These are phyloP conservation scores for Suillus bovinus DNA, from an alignment of 768 basidiomycete genomes.

Conservation along the genomic window DNA sequence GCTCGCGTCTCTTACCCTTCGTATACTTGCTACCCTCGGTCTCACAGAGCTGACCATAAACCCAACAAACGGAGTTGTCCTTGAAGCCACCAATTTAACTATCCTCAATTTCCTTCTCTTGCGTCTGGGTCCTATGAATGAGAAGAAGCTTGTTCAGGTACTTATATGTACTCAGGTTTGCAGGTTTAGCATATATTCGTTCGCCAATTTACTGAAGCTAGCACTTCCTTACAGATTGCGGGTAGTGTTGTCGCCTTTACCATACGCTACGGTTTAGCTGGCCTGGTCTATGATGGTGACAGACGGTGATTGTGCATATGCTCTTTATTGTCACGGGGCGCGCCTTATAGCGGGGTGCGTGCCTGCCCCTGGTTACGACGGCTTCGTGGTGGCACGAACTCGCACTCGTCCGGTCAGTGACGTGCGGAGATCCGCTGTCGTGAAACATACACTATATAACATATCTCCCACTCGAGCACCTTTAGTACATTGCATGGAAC, in stretches of 20 bases:
- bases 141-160: constrained; percentile 72
- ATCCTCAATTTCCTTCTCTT: constrained; percentile 86
- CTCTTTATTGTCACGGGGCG: background rate
- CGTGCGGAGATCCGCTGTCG: too few relatives aligned
- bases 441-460: too few relatives aligned
- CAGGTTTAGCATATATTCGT: constrained; percentile 2
- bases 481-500: too few relatives aligned
- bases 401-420: background rate
- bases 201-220: constrained; percentile 7
- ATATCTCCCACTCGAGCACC: too few relatives aligned
- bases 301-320: constrained; percentile 50
- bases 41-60: constrained; percentile 65
- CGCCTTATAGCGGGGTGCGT: background rate
- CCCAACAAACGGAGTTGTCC: constrained; percentile 55
- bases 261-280: constrained; percentile 87
- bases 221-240: constrained; percentile 44
- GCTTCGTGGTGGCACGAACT: background rate
- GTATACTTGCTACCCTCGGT: constrained; percentile 58
- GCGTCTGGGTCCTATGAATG: constrained; percentile 80
- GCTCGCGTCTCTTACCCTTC: constrained; percentile 56
- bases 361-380: background rate
- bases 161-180: constrained; percentile 76
- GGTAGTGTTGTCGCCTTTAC: constrained; percentile 84
- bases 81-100: constrained; percentile 85
- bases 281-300: constrained; percentile 90